Base-by-base conservation (phyloP, 1,284 basidiomycete species). In the Ganoderma lucidum region DNA sequence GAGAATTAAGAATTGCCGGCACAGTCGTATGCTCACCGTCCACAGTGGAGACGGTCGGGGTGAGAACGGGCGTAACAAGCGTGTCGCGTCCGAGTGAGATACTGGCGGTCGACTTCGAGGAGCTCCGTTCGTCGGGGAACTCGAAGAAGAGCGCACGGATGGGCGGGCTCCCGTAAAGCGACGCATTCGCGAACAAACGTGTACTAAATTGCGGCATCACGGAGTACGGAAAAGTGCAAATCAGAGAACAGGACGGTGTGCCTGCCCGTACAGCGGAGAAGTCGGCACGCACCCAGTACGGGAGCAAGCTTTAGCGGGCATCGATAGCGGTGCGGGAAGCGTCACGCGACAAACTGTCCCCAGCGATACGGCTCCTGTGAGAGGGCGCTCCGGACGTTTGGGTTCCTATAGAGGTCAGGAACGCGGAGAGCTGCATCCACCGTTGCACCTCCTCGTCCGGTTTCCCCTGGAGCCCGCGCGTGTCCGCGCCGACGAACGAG, bases 391-490 rank as follows among this genome's bases (percentile, higher is more conserved):
- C 81, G 81, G 53, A 83, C 78, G 70, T 93, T 93, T 75, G 93
- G 92, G 74, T 93, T 92, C 45, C 90, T 82, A 74, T 87, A 92
- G 80, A 93, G 92, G 91, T 91, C n/a, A 85, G 84, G 76, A 93
- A 93, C 0, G 93, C 93, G 1, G 90, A 85, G 14, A 95, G 83
- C 75, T 90, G 88, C 90, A 93, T 93, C 93, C 93, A 95, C 30
- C 93, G 86, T 90, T 91, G 78, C 93, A 93, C 9, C 77, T 94
- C 92, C 78, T 96, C 94, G 74, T 83, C 72, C 62, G 74, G 90
- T 78, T 95, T 94, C 0, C 83, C 87, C 70, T 85, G 83, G 81
- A 90, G 90, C 17, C 88, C 90, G 77, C 90, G 71, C 35, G 72
- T 73, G 60, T 73, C 72, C 55, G 92, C 89, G 17, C 93, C 93